Evolutionary conservation across 1,284 basidiomycete species (phyloP), one percentile per base, ranked within the genome.

Genomic region (Filobasidium uniguttulatum): DNA sequence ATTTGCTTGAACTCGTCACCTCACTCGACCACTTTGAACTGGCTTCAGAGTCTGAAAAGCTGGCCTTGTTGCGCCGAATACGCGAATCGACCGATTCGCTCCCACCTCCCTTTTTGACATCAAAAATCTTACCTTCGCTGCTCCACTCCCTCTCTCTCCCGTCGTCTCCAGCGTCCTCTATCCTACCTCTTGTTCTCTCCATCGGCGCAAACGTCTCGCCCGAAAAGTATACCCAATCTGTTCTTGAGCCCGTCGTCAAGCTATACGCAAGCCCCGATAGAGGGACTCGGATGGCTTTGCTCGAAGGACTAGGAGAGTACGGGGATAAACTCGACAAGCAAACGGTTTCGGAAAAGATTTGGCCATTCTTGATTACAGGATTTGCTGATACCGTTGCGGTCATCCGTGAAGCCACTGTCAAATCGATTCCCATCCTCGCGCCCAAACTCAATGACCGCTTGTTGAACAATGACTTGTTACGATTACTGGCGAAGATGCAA

Each of bases 391-490:
- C 89, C 0, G 85, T 96, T 0, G 81, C 89, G 0, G 75, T 94
- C 40, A 87, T 98, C 50, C 80, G 94, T 30, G 91, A 97, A 69
- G 89, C 89, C 0, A 97, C 94, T 0, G 78, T 96, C 46, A 88
- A 87, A 64, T 82, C 87, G 0, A 82, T 97, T 34, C 81, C 81
- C 46, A 73, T 88, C 4, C 73, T 98, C 8, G 79, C 89, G 0
- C 79, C 85, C 19, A 54, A 90, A 85, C 74, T 96, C 41, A 85
- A 75, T 44, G 89, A 96, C 57, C 82, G 93, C 1, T 81, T 96
- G 36, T 76, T 98, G 38, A 99, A 98, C 71, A 98, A 98, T 59
- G 94, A 99, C 55, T 79, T 98, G 26, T 77, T 98, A 1, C 83
- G 91, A 3, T 78, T 86, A 55, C 78, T 99, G 17, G 93, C 93